Evolutionary conservation across 495 filamentous ascomycete genomes (phyloP), one percentile per base, ranked within the genome.

Genomic region (Oleoguttula mirabilis): DNA sequence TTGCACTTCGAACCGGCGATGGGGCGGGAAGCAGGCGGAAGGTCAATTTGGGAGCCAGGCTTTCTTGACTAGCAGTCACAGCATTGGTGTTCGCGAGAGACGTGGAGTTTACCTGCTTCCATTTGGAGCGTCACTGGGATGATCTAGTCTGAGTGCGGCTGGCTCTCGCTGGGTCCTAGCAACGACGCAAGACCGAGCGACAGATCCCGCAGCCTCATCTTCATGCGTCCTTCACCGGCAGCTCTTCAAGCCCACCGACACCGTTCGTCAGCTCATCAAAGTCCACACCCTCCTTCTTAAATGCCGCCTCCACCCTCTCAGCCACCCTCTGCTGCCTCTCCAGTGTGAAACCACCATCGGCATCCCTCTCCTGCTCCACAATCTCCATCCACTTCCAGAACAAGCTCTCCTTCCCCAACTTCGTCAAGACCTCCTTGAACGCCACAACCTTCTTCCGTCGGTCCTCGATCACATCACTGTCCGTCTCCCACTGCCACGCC

Each of bases 301-400:
- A 90, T 59, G 87, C 58, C 48, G 73, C 73, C 70, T 80, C 71
- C 51, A 84, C 80, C 1, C 75, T 72, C 36, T 67, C 42, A 12
- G 21, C 41, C 23, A 50, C 41, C 41, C 41, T 68, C 17, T 68
- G 59, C 61, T 87, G 81, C 49, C 72, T 66, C 51, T 86, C 80
- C 3, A 63, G 55, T 1, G 74, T 79, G 52, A 88, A 88, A 0
- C 80, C 80, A 30, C 79, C 84, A 0, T 82, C 75, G 45, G 70
- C 70, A 21, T 71, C 72, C 36, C 80, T 81, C 61, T 90, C 85
- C 54, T 73, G 85, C 59, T 92, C 84, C 28, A 92, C 68, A 41
- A 90, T 60, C 63, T 93, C 85, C 36, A 88, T 79, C 81, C 82
- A 87, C 23, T 78, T 70, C 60, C 78, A 90, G 62, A 93, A 93